Base-by-base conservation (phyloP, 2,329 filamentous ascomycete genomes). In the Trichophyton mentagrophytes region DNA sequence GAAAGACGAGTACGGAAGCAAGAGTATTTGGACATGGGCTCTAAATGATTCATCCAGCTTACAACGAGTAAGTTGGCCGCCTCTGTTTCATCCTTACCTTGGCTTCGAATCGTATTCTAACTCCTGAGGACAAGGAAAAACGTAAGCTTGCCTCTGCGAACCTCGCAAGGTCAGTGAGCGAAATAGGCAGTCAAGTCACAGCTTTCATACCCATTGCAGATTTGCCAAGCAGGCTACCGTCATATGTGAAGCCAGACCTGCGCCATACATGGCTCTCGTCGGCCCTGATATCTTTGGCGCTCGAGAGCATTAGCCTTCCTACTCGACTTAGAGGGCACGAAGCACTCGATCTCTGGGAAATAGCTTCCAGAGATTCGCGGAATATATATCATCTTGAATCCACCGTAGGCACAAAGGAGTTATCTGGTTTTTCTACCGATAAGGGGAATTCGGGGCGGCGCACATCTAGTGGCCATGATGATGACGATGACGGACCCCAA, bases 1-100 rank as follows among this genome's bases (percentile, higher is more conserved):
- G 61, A 79, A 89, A 63, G 93, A 99, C 70, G 93, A 99, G 71
- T 92, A 91, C 71, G 89, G 90, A 33, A 97, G 96, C 76, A 83
- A 85, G 38, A 84, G 84, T 58, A 83, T 96, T 36, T 95, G 90
- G 88, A 82, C 90, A 11, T 97, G 91, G 86, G 91, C 87, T 0
- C 71, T 90, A 22, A 85, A 86, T 61, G 76, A 79, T 46, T 76
- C 73, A 57, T 42, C 63, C 60, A 60, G 59, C 27, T 49, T 11
- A 56, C 9, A 47, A 57, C 53, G 61, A 57, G 61, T 59, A 57
- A 46, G 42, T 62, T 59, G 42, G 62, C 63, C 47, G 57, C n/a
- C 22, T 42, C 61, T 44, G 64, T 85, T 80, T 82, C 59, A 30
- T 9, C 15, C 5, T n/a, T 13, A 9, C 27, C 22, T 5, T 13